Percentiles rank a stretch among this genome's conserved stretches.
These are phyloP conservation scores for Echria macrotheca DNA, from an alignment of 495 filamentous ascomycete genomes.

Conservation along the genomic window DNA sequence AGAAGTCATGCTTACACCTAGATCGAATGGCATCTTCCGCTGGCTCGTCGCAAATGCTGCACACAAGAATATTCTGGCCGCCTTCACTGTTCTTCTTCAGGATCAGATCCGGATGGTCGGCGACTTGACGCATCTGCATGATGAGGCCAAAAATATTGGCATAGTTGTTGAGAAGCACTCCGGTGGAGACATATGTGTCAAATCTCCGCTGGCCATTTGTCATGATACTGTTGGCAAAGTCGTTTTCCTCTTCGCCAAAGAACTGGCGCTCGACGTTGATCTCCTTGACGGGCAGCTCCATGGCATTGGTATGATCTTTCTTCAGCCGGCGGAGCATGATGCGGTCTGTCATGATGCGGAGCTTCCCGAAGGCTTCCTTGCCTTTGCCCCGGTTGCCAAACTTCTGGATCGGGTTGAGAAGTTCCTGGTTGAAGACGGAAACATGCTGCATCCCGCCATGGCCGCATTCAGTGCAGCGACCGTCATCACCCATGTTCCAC, in stretches of 20 bases:
- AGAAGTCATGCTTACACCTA: constrained; percentile 91
- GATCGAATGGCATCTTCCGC: constrained; percentile 92
- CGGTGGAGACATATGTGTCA: constrained; percentile 89
- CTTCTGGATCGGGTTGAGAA: constrained; percentile 73
- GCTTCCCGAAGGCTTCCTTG: constrained; percentile 65
- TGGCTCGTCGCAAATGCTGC: constrained; percentile 89
- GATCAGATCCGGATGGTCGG: constrained; percentile 92
- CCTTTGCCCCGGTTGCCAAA: constrained; percentile 49
- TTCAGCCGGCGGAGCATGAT: constrained; percentile 95
- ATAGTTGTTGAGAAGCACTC: constrained; percentile 95
- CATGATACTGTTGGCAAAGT: constrained; percentile 96
- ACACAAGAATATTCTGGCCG: constrained; percentile 86
- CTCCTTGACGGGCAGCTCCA: constrained; percentile 95
- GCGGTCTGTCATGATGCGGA: constrained; percentile 77
- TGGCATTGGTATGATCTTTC: constrained; percentile 80
- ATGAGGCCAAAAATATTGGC: constrained; percentile 85
- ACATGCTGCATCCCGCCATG: constrained; percentile 76
- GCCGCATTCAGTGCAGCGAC: constrained; percentile 60
- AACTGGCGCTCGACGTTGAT: constrained; percentile 88
- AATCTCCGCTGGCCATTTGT: constrained; percentile 79
- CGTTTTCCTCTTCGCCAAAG: constrained; percentile 90
- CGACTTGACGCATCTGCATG: constrained; percentile 96
- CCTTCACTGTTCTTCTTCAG: constrained; percentile 78
- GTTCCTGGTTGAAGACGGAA: constrained; percentile 92
- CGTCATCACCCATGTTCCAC: constrained; percentile 68